Evolutionary conservation across 371 early-diverging fungal species (phyloP).

Genomic region (Syncephalis plumigaleata): DNA sequence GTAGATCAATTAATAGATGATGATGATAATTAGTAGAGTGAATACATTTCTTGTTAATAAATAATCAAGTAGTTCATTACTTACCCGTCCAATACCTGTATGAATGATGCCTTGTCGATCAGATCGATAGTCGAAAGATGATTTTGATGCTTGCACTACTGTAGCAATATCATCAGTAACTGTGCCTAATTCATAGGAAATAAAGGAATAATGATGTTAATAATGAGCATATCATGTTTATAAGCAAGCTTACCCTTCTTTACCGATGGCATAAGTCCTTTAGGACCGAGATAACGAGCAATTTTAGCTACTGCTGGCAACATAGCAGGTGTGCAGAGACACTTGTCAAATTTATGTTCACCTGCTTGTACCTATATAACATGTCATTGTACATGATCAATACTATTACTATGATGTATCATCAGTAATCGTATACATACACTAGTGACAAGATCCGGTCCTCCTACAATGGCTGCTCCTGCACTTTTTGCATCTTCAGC

Average conservation of each 20-base stretch:
- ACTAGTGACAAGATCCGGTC: constrained; percentile 65
- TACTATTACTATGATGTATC: constrained; percentile 82
- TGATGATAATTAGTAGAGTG: neutral
- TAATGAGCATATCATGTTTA: neutral
- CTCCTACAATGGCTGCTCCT: constrained; percentile 75
- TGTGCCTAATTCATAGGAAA: constrained; percentile 25
- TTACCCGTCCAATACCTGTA: constrained; percentile 21
- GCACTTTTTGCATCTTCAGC: constrained; percentile 69
- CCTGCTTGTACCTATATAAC: constrained; percentile 35
- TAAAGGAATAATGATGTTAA: neutral
- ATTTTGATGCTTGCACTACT: constrained; percentile 37
- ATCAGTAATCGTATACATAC: constrained; percentile 64
- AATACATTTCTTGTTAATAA: too few relatives aligned
- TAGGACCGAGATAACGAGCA: constrained; percentile 85
- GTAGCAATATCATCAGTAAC: constrained; percentile 51
- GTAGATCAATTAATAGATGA: neutral
- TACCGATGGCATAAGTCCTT: constrained; percentile 88
- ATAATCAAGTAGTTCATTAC: neutral
- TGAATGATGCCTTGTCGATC: constrained; percentile 56
- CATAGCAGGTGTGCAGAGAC: constrained; percentile 77
- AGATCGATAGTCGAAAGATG: constrained; percentile 55
- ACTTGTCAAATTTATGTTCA: constrained; percentile 61
- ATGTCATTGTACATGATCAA: constrained; percentile 87
- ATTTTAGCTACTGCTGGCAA: constrained; percentile 75
- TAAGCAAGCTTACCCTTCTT: constrained; percentile 83